A percentile compares a stretch with the other conserved stretches of the same genome.
These are phyloP conservation scores for Hygrophorus russula DNA, from an alignment of 768 basidiomycete genomes.

Conservation along the genomic window DNA sequence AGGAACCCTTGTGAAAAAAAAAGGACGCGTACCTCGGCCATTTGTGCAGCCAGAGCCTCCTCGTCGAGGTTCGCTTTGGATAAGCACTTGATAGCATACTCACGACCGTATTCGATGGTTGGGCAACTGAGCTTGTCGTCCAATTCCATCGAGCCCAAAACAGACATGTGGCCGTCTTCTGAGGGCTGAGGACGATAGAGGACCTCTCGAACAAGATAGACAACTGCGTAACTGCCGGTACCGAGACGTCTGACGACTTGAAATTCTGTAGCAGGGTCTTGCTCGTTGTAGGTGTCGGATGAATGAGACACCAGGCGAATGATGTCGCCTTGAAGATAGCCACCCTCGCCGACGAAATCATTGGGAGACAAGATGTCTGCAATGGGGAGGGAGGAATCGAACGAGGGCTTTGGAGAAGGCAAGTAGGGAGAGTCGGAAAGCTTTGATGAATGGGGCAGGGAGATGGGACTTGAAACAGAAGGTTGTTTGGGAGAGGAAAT, in stretches of 20 bases:
- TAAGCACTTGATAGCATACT: constrained; percentile 93
- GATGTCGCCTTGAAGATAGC: constrained; percentile 52
- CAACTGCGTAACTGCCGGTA: constrained; percentile 86
- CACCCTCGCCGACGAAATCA: constrained; percentile 62
- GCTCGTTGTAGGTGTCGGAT: constrained; percentile 23
- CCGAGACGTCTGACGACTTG: constrained; percentile 82
- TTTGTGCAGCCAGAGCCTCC: constrained; percentile 79
- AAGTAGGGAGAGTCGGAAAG: not conserved
- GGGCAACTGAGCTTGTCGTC: constrained; percentile 24
- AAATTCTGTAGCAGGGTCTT: constrained; percentile 53
- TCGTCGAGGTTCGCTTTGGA: constrained; percentile 89
- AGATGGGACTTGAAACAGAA: not conserved
- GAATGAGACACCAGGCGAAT: constrained; percentile 47
- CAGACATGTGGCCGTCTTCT: constrained; percentile 48
- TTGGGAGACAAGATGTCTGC: constrained; percentile 63
- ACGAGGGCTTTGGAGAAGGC: constrained; percentile 20
- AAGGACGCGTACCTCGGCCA: constrained; percentile 60
- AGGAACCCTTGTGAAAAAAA: constrained; percentile 3
- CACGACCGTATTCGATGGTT: constrained; percentile 53
- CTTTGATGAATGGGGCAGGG: constrained; percentile 2
- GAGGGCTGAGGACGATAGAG: constrained; percentile 34
- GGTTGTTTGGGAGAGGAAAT: not conserved
- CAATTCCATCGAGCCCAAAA: constrained; percentile 43
- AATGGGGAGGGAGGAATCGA: constrained; percentile 24
- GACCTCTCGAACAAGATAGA: constrained; percentile 82